A percentile compares a stretch with the other conserved stretches of the same genome.
Conservation (phyloP, 768 basidiomycete genomes). For the Tricholoma sp. region DNA sequence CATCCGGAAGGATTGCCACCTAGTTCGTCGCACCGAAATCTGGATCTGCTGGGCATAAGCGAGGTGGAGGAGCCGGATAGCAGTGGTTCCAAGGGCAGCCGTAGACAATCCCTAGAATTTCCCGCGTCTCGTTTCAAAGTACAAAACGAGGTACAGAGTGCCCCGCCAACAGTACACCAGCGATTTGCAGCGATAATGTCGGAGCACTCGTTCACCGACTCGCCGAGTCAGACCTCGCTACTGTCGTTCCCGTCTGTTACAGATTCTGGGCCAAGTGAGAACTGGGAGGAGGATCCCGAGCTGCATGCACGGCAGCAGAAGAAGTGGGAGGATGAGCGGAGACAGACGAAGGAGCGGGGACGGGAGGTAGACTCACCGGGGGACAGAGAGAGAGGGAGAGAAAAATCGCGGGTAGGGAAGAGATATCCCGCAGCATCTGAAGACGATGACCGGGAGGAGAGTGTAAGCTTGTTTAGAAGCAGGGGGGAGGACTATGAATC, state of each 20-base stretch:
- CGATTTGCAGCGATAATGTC: slow-evolving; percentile 20
- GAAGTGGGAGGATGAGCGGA: slow-evolving; percentile 13
- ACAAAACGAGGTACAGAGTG: slow-evolving; percentile 36
- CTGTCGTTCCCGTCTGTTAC: slow-evolving; percentile 49
- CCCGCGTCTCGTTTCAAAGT: slow-evolving; percentile 23
- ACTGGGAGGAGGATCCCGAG: slow-evolving; percentile 32
- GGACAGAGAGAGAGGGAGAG: slow-evolving; percentile 18
- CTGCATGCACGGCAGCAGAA: slow-evolving; percentile 5
- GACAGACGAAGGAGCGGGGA: slow-evolving; percentile 28
- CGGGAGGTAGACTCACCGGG: slow-evolving; percentile 21
- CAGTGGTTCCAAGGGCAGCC: not conserved
- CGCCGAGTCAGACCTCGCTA: slow-evolving; percentile 28
- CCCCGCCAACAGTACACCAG: slow-evolving; percentile 38
- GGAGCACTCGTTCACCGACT: slow-evolving; percentile 29
- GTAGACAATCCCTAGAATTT: slow-evolving; percentile 26
- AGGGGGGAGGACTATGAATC: slow-evolving; percentile 21
- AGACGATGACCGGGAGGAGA: slow-evolving; percentile 59
- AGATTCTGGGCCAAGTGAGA: slow-evolving; percentile 40
- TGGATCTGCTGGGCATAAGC: slow-evolving; percentile 22
- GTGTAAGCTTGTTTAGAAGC: slow-evolving; percentile 42
- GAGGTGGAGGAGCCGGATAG: slow-evolving; percentile 11
- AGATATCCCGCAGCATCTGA: slow-evolving; percentile 45
- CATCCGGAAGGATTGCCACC: slow-evolving; percentile 12
- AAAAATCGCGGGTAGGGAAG: slow-evolving; percentile 33
- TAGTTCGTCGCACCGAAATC: slow-evolving; percentile 11